Base-by-base conservation (phyloP, 176 grass and related monocot genomes). In the Poa annua region DNA sequence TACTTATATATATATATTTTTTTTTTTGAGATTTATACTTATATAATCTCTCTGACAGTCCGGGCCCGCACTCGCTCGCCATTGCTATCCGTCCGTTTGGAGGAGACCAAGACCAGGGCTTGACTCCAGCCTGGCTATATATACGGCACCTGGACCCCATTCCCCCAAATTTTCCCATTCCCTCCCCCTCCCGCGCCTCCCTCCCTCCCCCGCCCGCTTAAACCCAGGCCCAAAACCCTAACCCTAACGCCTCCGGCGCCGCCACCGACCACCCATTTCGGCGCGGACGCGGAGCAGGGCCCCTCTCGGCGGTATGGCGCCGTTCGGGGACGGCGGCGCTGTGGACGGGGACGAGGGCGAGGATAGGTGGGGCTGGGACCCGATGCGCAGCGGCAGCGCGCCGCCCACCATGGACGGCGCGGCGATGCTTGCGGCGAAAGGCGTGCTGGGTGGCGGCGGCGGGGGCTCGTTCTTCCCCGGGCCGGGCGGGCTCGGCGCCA, bases 321-420 rank as follows among this genome's bases (percentile, higher is more conserved):
- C 52, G 19, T 69, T 64, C 61, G 61, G 39, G 34, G 66, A 6
- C 76, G 11, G 36, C 29, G 85, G 49, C 6, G 20, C 0, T 0
- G 19, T 0, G 13, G 66, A 19, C n/a, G 57, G 11, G 41, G 85
- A 34, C 19, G 79, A 41, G 0, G 59, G 20, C 0, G 17, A 34
- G 6, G 49, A 7, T 3, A 14, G 19, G 1, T 9, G 49, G 19
- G 81, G 48, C 0, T 88, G 87, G 87, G 81, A 88, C 87, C 87
- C 81, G 29, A 57, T 84, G 76, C 92, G 92, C 24, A 92, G 87
- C 15, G 94, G 90, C 7, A 97, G 94, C 63, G 92, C 94, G 3
- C 95, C 92, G 8, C 95, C 95, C 9, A 97, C 95, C 11, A 88
- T 97, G 47, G 90, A 95, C 54, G 95, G 86, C 45, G 39, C 39